Percentiles rank a stretch among this genome's conserved stretches.
Evolutionary conservation across 2,329 filamentous ascomycete species (phyloP).

Genomic region (Aspergillus neotritici): DNA sequence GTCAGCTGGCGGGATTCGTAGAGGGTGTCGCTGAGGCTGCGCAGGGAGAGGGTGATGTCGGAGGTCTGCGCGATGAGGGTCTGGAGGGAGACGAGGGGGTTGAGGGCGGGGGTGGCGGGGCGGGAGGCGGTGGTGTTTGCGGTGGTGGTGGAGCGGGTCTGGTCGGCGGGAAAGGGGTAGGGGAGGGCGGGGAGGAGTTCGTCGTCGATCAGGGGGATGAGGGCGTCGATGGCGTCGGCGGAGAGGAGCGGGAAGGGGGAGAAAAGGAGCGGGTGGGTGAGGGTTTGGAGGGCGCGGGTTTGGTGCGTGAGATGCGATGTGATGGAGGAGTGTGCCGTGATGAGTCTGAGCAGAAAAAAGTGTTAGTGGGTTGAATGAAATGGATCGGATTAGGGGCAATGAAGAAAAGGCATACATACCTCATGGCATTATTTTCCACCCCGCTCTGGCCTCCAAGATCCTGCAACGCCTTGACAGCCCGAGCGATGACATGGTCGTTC

Average conservation of each 20-base stretch:
- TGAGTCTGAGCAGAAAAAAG: constrained; percentile 39
- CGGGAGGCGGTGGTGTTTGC: constrained; percentile 10
- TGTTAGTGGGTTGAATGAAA: too few species aligned
- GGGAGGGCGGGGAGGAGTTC: constrained; percentile 50
- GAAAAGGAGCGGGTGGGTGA: constrained; percentile 54
- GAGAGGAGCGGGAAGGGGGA: constrained; percentile 51
- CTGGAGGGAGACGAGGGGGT: constrained; percentile 59
- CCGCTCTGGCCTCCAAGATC: constrained; percentile 52
- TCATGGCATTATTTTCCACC: constrained; percentile 52
- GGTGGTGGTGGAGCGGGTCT: constrained; percentile 9
- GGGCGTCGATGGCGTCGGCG: constrained; percentile 50
- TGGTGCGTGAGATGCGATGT: constrained; percentile 57
- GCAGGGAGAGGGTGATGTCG: constrained; percentile 72
- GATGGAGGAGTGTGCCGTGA: constrained; percentile 54
- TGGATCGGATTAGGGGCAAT: too few species aligned
- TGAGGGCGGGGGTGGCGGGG: constrained; percentile 23
- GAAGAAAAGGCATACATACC: constrained; percentile 34
- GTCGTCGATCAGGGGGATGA: constrained; percentile 52
- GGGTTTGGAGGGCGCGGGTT: constrained; percentile 54
- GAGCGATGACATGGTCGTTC: constrained; percentile 48
- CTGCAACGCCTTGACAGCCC: constrained; percentile 47
- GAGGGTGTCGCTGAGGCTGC: constrained; percentile 80
- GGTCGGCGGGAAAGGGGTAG: constrained; percentile 35
- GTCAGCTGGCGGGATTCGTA: constrained; percentile 92
- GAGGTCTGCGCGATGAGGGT: constrained; percentile 64